phyloP scores from a whole-genome alignment of 495 filamentous ascomycete species.

The Hamigera avellanea region DNA sequence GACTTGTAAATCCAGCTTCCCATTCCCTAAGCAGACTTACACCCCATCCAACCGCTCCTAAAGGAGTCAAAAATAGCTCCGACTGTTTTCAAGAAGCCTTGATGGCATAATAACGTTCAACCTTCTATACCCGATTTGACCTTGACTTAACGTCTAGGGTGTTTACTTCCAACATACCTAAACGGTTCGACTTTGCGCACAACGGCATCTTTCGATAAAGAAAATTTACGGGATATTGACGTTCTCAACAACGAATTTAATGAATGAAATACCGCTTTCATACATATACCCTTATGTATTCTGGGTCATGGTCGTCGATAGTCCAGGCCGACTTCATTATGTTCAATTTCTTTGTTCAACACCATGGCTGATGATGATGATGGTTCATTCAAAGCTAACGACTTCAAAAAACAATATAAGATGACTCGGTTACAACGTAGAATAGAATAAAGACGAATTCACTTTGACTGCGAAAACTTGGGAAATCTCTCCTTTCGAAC shows the following conservation, averaged over 20 bases:
- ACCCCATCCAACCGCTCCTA: slow-evolving; percentile 27
- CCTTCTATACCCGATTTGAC: slow-evolving; percentile 34
- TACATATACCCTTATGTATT: too few species aligned
- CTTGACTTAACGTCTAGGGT: slow-evolving; percentile 29
- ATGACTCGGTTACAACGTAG: too few species aligned
- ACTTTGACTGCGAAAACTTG: too few species aligned
- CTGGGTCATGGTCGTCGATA: too few species aligned
- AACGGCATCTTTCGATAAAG: slow-evolving; percentile 6
- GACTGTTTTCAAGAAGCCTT: neutral
- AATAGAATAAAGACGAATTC: too few species aligned
- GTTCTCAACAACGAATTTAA: slow-evolving; percentile 35
- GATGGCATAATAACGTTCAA: slow-evolving; percentile 23
- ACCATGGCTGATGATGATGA: too few species aligned
- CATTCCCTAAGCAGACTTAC: slow-evolving; percentile 76
- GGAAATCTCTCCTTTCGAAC: too few species aligned
- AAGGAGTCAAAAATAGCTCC: neutral
- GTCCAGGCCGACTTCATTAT: slow-evolving; percentile 1
- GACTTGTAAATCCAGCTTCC: slow-evolving; percentile 44
- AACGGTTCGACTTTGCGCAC: neutral
- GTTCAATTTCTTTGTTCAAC: neutral
- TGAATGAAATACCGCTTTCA: neutral
- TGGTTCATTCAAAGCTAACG: too few species aligned
- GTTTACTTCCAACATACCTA: neutral
- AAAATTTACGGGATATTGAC: slow-evolving; percentile 13
- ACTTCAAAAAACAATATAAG: too few species aligned